Percentiles rank a stretch among this genome's conserved stretches.
Evolutionary conservation across 768 basidiomycete genomes (phyloP).

Genomic region (Tricholoma furcatifolium): DNA sequence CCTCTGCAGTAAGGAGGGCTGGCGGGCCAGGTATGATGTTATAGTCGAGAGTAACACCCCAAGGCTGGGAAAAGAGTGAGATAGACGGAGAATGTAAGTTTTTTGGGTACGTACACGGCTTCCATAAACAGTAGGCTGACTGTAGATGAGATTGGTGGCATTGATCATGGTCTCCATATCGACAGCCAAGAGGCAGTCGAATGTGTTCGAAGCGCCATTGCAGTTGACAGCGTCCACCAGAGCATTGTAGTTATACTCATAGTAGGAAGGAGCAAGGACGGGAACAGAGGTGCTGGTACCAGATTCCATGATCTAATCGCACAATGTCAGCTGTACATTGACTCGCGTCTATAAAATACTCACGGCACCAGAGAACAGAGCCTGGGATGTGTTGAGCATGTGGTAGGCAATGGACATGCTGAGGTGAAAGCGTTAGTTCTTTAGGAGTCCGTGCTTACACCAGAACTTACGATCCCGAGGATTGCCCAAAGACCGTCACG

Average conservation of each 20-base stretch:
- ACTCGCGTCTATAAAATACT: not conserved
- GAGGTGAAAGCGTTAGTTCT: not conserved
- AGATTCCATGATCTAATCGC: constrained; percentile 40
- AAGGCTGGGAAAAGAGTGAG: constrained; percentile 9
- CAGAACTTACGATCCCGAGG: constrained; percentile 46
- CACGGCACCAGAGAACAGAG: constrained; percentile 34
- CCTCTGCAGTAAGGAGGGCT: constrained; percentile 18
- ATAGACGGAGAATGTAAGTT: not conserved
- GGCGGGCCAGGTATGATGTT: constrained; percentile 19
- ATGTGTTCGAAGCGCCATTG: constrained; percentile 27
- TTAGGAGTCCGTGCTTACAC: no score
- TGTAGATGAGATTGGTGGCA: constrained; percentile 16
- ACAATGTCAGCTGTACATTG: not conserved
- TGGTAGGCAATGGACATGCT: constrained; percentile 33
- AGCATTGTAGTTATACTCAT: constrained; percentile 34
- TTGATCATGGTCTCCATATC: constrained; percentile 16
- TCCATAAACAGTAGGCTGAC: constrained; percentile 15
- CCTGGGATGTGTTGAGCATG: constrained; percentile 30
- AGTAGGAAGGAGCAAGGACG: constrained; percentile 27
- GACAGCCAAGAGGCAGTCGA: constrained; percentile 22
- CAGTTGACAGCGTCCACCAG: constrained; percentile 33
- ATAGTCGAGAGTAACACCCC: constrained; percentile 18
- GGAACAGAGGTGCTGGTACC: constrained; percentile 30
- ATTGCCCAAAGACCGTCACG: constrained; percentile 55
- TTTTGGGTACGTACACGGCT: constrained; percentile 13